Evolutionary conservation across 176 grass and related monocot genomes (phyloP).

Genomic region (Calamus simplicifolius): DNA sequence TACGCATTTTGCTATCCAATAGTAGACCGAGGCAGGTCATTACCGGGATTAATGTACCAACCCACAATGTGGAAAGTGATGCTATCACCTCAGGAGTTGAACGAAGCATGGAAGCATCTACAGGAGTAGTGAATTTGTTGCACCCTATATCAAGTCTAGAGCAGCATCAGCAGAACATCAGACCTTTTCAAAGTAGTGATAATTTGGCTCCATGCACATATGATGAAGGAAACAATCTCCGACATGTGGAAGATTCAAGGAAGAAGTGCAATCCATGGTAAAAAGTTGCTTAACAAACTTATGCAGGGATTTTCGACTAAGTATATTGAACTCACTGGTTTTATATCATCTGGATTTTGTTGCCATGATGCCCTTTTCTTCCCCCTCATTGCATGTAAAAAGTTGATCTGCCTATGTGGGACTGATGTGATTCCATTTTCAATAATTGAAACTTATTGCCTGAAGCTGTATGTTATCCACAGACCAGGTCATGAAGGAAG

Average conservation of each 20-base stretch:
- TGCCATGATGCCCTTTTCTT: no score
- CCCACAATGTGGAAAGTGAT: neutral
- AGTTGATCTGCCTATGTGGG: no score
- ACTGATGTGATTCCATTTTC: no score
- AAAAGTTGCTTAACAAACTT: conserved; percentile 39
- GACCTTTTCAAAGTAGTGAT: conserved; percentile 34
- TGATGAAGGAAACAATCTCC: conserved; percentile 36
- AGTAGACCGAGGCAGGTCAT: conserved; percentile 15
- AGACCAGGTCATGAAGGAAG: no score
- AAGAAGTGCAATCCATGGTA: conserved; percentile 41
- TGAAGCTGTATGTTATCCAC: no score
- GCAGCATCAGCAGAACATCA: conserved; percentile 17
- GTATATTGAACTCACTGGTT: conserved; percentile 15
- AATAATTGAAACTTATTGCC: no score
- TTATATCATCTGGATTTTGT: no score
- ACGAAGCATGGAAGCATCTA: conserved; percentile 13
- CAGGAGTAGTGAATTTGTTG: conserved; percentile 18
- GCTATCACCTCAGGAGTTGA: conserved; percentile 15
- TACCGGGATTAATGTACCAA: neutral
- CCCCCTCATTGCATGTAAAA: no score
- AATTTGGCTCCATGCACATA: conserved; percentile 34
- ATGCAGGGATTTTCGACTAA: conserved; percentile 32
- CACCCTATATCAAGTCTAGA: conserved; percentile 25
- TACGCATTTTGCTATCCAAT: conserved; percentile 42
- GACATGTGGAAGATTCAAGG: conserved; percentile 39